Conservation (phyloP, 371 early-diverging fungal genomes). For the Zopfochytrium polystomum region DNA sequence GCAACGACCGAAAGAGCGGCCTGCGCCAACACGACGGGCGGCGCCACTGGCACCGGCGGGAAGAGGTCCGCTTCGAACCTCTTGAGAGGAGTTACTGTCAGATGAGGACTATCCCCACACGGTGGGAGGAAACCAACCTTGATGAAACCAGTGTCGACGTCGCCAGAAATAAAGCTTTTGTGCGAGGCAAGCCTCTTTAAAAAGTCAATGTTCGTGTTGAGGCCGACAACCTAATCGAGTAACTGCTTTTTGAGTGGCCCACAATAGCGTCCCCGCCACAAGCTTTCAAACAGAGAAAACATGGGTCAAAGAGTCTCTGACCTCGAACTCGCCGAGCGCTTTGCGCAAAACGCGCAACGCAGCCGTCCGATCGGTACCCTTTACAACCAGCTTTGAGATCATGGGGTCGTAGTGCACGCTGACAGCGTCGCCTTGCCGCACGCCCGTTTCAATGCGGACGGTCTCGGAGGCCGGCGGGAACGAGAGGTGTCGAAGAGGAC, state of each 20-base stretch:
- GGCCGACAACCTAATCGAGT: conserved; percentile 64
- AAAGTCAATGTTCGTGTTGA: conserved; percentile 90
- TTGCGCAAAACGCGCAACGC: conserved; percentile 74
- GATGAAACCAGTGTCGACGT: conserved; percentile 94
- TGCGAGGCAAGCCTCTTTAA: conserved; percentile 73
- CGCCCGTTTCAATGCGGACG: conserved; percentile 89
- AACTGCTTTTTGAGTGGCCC: conserved; percentile 58
- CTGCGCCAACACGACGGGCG: conserved; percentile 60
- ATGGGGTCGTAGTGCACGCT: conserved; percentile 94
- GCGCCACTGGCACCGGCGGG: conserved; percentile 37
- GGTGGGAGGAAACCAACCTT: conserved; percentile 37
- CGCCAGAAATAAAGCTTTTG: conserved; percentile 80
- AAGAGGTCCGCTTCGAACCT: conserved; percentile 70
- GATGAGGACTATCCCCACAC: background rate
- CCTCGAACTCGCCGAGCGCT: conserved; percentile 51
- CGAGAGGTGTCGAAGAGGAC: conserved; percentile 74
- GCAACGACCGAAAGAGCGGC: conserved; percentile 68
- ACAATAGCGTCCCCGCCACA: conserved; percentile 58
- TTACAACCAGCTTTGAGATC: conserved; percentile 91
- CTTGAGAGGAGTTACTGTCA: conserved; percentile 22
- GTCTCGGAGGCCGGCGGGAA: conserved; percentile 52
- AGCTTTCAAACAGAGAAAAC: background rate
- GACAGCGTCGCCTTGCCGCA: conserved; percentile 84
- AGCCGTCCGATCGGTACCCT: conserved; percentile 73
- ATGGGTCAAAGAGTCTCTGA: background rate